These are phyloP conservation scores for Suillus spraguei DNA, from an alignment of 768 basidiomycete species.

Conservation along the genomic window DNA sequence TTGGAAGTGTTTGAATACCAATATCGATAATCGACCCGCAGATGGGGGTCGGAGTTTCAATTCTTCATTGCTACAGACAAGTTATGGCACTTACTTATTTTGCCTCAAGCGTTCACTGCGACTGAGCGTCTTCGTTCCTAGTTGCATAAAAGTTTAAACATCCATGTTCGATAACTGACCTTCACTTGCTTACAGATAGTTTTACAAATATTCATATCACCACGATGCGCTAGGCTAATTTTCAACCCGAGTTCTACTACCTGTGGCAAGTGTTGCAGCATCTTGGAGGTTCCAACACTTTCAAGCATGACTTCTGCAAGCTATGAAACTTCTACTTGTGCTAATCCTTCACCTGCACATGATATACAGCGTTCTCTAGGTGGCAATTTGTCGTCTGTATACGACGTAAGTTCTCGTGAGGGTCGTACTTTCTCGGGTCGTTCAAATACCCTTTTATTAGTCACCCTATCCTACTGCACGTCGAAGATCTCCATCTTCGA, in stretches of 20 bases:
- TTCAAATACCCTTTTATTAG: constrained; percentile 18
- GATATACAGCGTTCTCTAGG: constrained; percentile 32
- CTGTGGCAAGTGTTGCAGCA: constrained; percentile 1
- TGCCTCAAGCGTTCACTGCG: constrained; percentile 16
- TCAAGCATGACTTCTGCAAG: constrained; percentile 24
- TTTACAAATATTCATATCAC: constrained; percentile 14
- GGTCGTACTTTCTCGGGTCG: no score
- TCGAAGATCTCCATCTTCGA: constrained; percentile 47
- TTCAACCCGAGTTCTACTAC: constrained; percentile 6
- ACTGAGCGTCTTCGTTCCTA: constrained; percentile 3
- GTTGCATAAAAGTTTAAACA: neutral
- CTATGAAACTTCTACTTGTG: constrained; percentile 29
- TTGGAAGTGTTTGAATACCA: constrained; percentile 60
- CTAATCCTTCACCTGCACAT: constrained; percentile 24
- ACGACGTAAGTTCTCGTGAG: constrained; percentile 33
- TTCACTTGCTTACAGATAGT: constrained; percentile 19
- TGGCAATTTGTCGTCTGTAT: constrained; percentile 20
- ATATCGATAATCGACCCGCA: constrained; percentile 6
- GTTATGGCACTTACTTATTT: no score
- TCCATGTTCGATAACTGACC: no score
- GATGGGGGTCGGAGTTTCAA: constrained; percentile 35
- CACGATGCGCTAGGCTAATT: constrained; percentile 7
- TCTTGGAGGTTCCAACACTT: constrained; percentile 4
- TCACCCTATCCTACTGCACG: constrained; percentile 33
- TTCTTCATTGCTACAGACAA: constrained; percentile 13